Evolutionary conservation across 768 basidiomycete genomes (phyloP), one percentile per base, ranked within the genome.

Genomic region (Clitopilus hobsonii): DNA sequence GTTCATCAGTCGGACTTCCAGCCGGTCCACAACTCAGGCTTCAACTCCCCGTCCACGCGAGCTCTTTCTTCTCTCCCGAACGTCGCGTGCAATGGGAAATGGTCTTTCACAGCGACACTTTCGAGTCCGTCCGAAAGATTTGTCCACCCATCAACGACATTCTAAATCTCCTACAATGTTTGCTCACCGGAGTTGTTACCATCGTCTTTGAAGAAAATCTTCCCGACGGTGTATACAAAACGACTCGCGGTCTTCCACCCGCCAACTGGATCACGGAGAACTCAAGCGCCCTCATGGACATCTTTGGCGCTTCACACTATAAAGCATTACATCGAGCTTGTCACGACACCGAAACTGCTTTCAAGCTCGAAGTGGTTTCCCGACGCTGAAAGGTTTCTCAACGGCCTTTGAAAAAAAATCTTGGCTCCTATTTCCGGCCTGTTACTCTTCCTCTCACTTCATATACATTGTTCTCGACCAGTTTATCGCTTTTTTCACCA

Each of bases 21-120:
- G 86, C 88, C 38, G 86, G 88, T 54, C 90, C 90, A 55, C 78
- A 83, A 63, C 73, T 89, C 62, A 84, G 78, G 47, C 74, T 91
- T 6, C 85, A 88, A 64, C 79, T 92, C 29, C 90, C 90, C 6
- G 76, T 84, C 55, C 84, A 91, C 59, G 89, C 90, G 32, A 86
- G 85, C 36, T 89, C 90, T 23, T 92, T 93, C 71, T 93, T 92
- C 73, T 88, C 86, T 49, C 89, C 89, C 10, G 88, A 92, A 67
- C 75, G 90, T 61, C 83, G 88, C 56, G 81, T 91, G 47, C 89
- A 91, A 66, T 93, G 91, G 90, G 83, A 91, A 67, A 91, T 91
- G 89, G 88, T 91, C 62, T 93, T 93, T 66, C 89, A 87, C 66
- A 83, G 81, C 63, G 86, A 87, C 69, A 82, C 84, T 51, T 88